A percentile compares a stretch with the other conserved stretches of the same genome.
phyloP scores from a whole-genome alignment of 345 rosid genomes.

The Rhodomyrtus tomentosa region DNA sequence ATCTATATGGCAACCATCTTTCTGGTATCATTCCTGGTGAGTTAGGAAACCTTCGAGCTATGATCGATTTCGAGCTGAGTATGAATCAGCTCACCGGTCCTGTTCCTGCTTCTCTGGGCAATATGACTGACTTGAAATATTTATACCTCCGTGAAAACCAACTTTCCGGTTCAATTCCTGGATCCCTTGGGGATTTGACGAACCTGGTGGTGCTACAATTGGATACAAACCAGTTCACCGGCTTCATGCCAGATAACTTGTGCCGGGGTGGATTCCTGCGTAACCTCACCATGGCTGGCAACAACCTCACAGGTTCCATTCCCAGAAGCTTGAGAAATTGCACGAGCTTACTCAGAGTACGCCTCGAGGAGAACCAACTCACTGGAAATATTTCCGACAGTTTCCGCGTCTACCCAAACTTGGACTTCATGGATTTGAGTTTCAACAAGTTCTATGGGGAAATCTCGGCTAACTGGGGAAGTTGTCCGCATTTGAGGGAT shows the following conservation, averaged over 20 bases:
- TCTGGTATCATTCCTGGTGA: background rate
- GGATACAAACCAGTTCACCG: background rate
- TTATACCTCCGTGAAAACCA: conserved; percentile 15
- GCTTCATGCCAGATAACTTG: background rate
- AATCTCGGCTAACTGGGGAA: conserved; percentile 20
- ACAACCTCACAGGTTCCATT: conserved; percentile 13
- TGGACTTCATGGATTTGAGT: conserved; percentile 18
- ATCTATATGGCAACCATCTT: background rate
- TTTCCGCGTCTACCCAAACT: conserved; percentile 9
- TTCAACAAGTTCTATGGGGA: conserved; percentile 15
- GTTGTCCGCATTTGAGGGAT: background rate
- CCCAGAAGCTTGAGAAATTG: conserved; percentile 17
- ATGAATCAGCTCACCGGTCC: background rate
- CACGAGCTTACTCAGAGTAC: conserved; percentile 15
- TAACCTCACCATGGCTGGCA: background rate
- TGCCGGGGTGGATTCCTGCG: background rate
- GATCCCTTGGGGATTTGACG: conserved; percentile 8
- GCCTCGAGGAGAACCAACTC: conserved; percentile 11
- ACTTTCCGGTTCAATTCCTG: conserved; percentile 16
- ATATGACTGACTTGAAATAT: conserved; percentile 10
- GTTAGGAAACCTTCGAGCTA: conserved; percentile 9
- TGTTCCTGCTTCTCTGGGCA: conserved; percentile 20
- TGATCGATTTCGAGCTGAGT: background rate
- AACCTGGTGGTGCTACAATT: background rate
- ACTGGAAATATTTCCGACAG: conserved; percentile 10